A percentile compares a stretch with the other conserved stretches of the same genome.
Conservation (phyloP, 371 early-diverging fungal species). For the Choanephora cucurbitarum region DNA sequence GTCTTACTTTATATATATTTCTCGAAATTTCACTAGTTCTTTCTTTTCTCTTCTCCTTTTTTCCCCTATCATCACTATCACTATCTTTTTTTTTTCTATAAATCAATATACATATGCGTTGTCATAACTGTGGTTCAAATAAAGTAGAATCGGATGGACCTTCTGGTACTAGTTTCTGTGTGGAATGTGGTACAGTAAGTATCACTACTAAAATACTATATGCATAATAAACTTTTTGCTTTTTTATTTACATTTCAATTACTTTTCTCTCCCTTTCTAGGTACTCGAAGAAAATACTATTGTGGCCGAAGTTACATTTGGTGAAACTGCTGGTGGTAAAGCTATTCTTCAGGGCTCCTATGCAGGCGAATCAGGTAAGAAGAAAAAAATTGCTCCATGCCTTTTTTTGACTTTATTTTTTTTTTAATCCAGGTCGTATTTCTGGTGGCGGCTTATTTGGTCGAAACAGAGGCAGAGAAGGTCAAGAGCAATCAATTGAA, state of each 20-base stretch:
- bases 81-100: not conserved
- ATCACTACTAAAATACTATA: not conserved
- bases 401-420: not conserved
- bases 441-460: slow-evolving; percentile 58
- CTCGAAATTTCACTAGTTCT: not conserved
- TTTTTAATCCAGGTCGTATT: slow-evolving; percentile 48
- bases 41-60: not conserved
- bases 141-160: slow-evolving; percentile 46
- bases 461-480: slow-evolving; percentile 58
- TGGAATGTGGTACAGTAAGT: slow-evolving; percentile 66
- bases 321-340: slow-evolving; percentile 84
- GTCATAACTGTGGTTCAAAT: slow-evolving; percentile 45
- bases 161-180: slow-evolving; percentile 66
- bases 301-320: slow-evolving; percentile 93
- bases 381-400: not conserved
- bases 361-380: slow-evolving; percentile 52
- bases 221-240: not conserved
- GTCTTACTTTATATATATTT: not conserved
- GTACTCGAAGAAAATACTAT: slow-evolving; percentile 98
- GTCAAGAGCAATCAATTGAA: slow-evolving; percentile 71
- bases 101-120: slow-evolving; percentile 30
- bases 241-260: not conserved
- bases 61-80: not conserved
- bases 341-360: slow-evolving; percentile 83
- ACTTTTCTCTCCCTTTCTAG: slow-evolving; percentile 34